phyloP scores from a whole-genome alignment of 495 filamentous ascomycete species.

The Glutinoglossum americanum region DNA sequence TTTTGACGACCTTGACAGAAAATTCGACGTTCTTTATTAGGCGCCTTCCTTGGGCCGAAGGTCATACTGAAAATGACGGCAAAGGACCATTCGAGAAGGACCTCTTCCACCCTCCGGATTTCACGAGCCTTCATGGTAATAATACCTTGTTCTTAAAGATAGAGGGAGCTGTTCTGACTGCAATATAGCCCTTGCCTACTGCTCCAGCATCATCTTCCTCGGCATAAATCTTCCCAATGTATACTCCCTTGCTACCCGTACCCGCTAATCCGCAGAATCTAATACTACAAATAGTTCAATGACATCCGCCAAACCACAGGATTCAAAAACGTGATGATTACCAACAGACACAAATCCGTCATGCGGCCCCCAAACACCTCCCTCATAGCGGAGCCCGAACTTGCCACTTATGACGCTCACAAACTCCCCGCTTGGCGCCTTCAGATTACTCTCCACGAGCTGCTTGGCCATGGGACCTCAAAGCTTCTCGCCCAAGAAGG shows the following conservation, averaged over 20 bases:
- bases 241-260: neutral
- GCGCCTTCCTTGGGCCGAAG: conserved; percentile 64
- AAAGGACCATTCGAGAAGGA: conserved; percentile 59
- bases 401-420: conserved; percentile 19
- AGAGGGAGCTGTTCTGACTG: no score
- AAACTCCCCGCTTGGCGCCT: conserved; percentile 81
- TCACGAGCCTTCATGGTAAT: conserved; percentile 36
- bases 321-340: conserved; percentile 95
- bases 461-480: conserved; percentile 87
- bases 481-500: conserved; percentile 83
- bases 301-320: conserved; percentile 80
- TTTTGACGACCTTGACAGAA: conserved; percentile 72
- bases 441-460: conserved; percentile 85
- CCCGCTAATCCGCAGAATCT: neutral
- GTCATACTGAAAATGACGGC: conserved; percentile 10
- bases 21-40: conserved; percentile 65
- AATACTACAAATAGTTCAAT: conserved; percentile 39
- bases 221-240: conserved; percentile 34
- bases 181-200: neutral
- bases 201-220: conserved; percentile 38
- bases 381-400: no score
- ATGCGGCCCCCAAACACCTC: no score
- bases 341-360: conserved; percentile 46
- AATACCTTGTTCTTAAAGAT: conserved; percentile 31
- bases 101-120: conserved; percentile 82